Base-by-base conservation (phyloP, 495 filamentous ascomycete species). In the Tuber aestivum region DNA sequence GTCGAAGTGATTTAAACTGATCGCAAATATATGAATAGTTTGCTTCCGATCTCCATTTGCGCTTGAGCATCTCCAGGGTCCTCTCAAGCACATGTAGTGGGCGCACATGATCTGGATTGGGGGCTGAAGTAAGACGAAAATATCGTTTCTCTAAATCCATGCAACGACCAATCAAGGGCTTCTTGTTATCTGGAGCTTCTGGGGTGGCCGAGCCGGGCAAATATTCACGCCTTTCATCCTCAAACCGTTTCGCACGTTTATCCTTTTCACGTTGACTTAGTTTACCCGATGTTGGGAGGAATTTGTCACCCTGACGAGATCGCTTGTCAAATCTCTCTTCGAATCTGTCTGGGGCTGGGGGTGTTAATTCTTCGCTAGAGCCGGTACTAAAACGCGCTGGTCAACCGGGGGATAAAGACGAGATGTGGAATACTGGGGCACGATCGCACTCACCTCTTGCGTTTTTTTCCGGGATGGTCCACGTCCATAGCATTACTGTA, bases 11-110 rank as follows among this genome's bases (percentile, higher is more conserved):
- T 84, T 99, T 99, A 87, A 98, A 97, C 87, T 99, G 95, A 83
- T 98, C 95, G 88, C 96, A 98, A 75, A 97, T 97, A 86, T 97
- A 98, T 69, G 88, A 88, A 84, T 99, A 99, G 84, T 98, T 97
- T 84, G 90, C 91, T 80, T 98, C 94, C 78, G 90, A 89, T 80
- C 89, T 92, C 95, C 95, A 99, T 85, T 96, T 98, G 85, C 90
- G 92, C 86, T 96, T 97, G 80, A 99, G 84, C 38, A 95, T 84
- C 75, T 96, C 93, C 81, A 98, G 84, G 21, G 96, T 94, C 83
- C 94, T 90, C 76, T 90, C 88, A 69, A 99, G 86, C 37, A 99
- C 85, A 68, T 86, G 85, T 77, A 95, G 85, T n/a, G 95, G 96
- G 27, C 95, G 94, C 45, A 99, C 95, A 72, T 90, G 89, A 76